Evolutionary conservation across 352 stramenopile genomes (phyloP).

Genomic region (Globisporangium cylindrosporum): DNA sequence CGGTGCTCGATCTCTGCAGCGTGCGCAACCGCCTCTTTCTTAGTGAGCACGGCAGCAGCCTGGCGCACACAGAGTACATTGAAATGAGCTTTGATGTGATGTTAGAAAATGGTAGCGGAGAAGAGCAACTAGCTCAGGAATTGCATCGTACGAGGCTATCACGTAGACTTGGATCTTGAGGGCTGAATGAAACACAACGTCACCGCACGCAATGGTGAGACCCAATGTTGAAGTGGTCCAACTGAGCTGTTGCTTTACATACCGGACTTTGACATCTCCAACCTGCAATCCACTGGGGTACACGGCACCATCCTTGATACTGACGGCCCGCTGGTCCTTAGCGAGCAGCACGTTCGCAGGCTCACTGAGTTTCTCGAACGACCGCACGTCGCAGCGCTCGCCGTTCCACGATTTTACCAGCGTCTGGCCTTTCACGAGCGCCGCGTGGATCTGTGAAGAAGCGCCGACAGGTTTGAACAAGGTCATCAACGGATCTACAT

Average conservation of each 20-base stretch:
- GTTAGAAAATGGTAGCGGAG: not conserved
- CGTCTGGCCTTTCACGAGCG: slow-evolving; percentile 41
- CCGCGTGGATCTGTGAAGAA: slow-evolving; percentile 23
- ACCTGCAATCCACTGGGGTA: slow-evolving; percentile 22
- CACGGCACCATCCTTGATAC: slow-evolving; percentile 15
- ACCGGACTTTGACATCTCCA: slow-evolving; percentile 17
- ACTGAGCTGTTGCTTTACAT: not conserved
- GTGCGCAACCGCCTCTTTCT: slow-evolving; percentile 46
- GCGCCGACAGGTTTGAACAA: not conserved
- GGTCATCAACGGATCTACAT: not conserved
- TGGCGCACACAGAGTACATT: slow-evolving; percentile 9
- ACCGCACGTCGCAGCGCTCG: slow-evolving; percentile 47
- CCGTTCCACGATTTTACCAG: slow-evolving; percentile 53
- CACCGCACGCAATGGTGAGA: not conserved
- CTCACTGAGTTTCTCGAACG: slow-evolving; percentile 42
- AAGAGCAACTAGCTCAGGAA: not conserved
- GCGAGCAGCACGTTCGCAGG: slow-evolving; percentile 31
- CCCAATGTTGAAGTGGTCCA: not conserved
- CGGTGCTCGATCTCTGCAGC: slow-evolving; percentile 46
- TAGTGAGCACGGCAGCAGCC: slow-evolving; percentile 41
- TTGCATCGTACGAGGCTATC: slow-evolving; percentile 13
- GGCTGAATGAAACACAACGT: slow-evolving; percentile 6
- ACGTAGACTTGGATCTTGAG: slow-evolving; percentile 1
- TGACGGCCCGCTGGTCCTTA: slow-evolving; percentile 33
- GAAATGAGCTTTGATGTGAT: not conserved